These are phyloP conservation scores for Baorangia bicolor DNA, from an alignment of 768 basidiomycete species.

Conservation along the genomic window DNA sequence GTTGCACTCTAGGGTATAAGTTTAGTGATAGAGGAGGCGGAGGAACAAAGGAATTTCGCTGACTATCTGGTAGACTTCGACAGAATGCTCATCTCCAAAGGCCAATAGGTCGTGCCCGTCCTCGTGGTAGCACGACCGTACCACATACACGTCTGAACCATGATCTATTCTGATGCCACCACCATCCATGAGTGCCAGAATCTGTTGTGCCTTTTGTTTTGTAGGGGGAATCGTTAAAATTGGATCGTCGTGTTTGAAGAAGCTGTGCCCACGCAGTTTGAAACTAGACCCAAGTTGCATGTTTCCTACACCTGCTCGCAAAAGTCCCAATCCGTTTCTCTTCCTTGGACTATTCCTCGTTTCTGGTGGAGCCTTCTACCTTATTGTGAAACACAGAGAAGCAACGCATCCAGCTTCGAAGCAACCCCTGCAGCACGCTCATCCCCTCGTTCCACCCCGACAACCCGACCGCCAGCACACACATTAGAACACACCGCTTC, in stretches of 20 bases:
- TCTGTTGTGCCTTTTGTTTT: not conserved
- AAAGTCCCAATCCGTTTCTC: conserved; percentile 61
- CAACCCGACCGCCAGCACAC: conserved; percentile 33
- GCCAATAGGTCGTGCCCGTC: conserved; percentile 70
- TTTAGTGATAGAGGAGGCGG: conserved; percentile 7
- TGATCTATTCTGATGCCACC: conserved; percentile 54
- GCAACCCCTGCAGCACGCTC: conserved; percentile 59
- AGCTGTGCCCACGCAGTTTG: not conserved
- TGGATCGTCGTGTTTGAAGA: not conserved
- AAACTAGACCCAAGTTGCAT: conserved; percentile 8
- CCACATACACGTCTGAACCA: conserved; percentile 56
- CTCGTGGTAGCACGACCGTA: conserved; percentile 62
- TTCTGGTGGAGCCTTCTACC: conserved; percentile 59
- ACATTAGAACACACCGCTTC: conserved; percentile 5
- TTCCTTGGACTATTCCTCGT: conserved; percentile 54
- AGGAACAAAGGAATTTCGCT: conserved; percentile 26
- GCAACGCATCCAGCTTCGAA: conserved; percentile 57
- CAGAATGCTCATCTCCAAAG: conserved; percentile 68
- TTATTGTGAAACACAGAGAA: conserved; percentile 56
- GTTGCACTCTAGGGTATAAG: conserved; percentile 38
- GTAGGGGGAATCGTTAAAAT: not conserved
- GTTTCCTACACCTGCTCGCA: conserved; percentile 21
- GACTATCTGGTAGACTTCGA: conserved; percentile 67
- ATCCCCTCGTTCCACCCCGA: conserved; percentile 63
- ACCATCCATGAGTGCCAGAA: conserved; percentile 40